Evolutionary conservation across 768 basidiomycete genomes (phyloP), one percentile per base, ranked within the genome.

Genomic region (Collybia sordida): DNA sequence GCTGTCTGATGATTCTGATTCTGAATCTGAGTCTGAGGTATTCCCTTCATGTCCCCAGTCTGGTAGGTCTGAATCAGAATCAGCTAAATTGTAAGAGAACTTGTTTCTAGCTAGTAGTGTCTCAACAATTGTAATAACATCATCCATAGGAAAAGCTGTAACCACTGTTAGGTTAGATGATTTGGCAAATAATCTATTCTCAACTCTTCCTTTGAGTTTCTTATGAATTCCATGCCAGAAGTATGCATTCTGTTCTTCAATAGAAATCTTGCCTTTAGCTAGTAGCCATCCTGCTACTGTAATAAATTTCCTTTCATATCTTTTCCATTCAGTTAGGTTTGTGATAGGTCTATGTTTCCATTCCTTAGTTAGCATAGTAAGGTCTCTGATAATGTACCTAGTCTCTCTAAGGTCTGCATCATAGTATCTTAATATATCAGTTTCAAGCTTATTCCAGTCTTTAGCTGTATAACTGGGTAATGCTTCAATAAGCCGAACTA

Each of bases 31-130:
- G 6, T 47, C 50, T 17, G 17, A n/a, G 2, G 31, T 34, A 12
- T 23, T 4, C 7, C 37, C 21, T n/a, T 39, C 37, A n/a, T 39
- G 7, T 17, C 23, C 25, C 45, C 50, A 47, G 37, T 51, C 44
- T 19, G 35, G 50, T 21, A 39, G 12, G 28, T 53, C 51, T 14
- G 49, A 50, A 4, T 53, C 51, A 28, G 50, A 51, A n/a, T 51
- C 47, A 23, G 28, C 45, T 36, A 51, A 17, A 19, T 49, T 38
- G 28, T 21, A 35, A 18, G 50, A 49, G 42, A 49, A 53, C 24
- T 48, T n/a, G 23, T 50, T 34, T 42, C 51, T 39, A 21, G 34
- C 34, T 42, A 50, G 24, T 19, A 53, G 11, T 50, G 22, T 39
- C 23, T 28, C 37, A 18, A 45, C 48, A 28, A 25, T 31, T 6